phyloP scores from a whole-genome alignment of 2,329 filamentous ascomycete species.

The Penicillium sp. region DNA sequence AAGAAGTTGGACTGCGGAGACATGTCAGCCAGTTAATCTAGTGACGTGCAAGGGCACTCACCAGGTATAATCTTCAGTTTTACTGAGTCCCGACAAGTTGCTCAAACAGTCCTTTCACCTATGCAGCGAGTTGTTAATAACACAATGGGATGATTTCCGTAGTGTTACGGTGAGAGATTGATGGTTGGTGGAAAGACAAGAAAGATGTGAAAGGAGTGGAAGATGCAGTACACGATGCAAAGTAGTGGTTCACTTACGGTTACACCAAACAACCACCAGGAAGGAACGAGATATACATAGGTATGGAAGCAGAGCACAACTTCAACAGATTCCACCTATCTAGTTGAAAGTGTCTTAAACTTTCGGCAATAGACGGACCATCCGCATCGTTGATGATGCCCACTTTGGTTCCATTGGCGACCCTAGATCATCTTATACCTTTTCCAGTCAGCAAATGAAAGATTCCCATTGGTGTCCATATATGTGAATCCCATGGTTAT shows the following conservation, averaged over 20 bases:
- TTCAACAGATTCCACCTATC: not conserved
- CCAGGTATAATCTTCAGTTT: not conserved
- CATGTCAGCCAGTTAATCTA: not conserved
- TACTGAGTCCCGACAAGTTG: not conserved
- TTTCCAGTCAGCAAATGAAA: not conserved
- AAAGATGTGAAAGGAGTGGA: not conserved
- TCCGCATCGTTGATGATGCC: constrained; percentile 9
- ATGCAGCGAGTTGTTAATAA: not conserved
- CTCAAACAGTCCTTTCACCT: not conserved
- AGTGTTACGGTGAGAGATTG: not conserved
- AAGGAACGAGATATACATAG: not conserved
- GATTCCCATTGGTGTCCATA: not conserved
- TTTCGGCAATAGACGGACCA: constrained; percentile 2
- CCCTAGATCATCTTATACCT: not conserved
- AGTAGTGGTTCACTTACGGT: not conserved
- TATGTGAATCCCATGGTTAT: not conserved
- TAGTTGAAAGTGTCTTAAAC: not conserved
- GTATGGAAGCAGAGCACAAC: not conserved
- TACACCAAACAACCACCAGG: not conserved
- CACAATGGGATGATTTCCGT: not conserved
- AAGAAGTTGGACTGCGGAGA: not conserved
- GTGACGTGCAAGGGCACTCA: not conserved
- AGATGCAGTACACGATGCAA: not conserved
- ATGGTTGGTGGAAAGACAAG: not conserved
- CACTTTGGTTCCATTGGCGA: not conserved